Conservation (phyloP, 345 rosid species). For the Populus davidiana region DNA sequence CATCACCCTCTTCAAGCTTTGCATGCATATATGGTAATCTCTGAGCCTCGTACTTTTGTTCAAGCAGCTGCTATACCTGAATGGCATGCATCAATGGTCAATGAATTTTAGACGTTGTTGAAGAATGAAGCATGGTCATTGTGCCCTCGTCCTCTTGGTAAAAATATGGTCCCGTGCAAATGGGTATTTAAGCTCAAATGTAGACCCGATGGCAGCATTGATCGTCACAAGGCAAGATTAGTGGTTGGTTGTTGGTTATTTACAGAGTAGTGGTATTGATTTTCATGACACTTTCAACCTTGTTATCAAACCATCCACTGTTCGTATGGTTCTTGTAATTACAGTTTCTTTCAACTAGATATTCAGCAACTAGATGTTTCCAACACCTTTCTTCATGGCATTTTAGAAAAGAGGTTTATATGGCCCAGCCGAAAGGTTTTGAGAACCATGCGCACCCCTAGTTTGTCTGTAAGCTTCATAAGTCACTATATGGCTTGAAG, state of each 20-base stretch:
- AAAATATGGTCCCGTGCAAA: neutral
- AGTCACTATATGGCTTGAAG: neutral
- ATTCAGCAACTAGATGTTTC: neutral
- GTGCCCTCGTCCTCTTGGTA: neutral
- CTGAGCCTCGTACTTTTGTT: too few relatives aligned
- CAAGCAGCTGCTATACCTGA: neutral
- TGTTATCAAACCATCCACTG: neutral
- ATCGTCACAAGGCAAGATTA: too few relatives aligned
- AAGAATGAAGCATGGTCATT: neutral
- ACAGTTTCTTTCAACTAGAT: neutral
- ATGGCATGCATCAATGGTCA: rapidly evolving
- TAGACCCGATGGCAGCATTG: too few relatives aligned
- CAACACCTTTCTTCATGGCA: neutral
- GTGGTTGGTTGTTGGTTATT: too few relatives aligned
- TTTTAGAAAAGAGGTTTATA: too few relatives aligned
- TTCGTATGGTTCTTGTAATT: neutral
- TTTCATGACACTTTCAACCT: neutral
- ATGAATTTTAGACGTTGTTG: neutral
- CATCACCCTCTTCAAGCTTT: too few relatives aligned
- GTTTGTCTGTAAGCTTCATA: too few relatives aligned
- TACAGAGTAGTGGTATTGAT: neutral
- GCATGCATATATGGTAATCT: too few relatives aligned
- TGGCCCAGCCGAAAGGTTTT: neutral
- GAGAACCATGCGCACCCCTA: rapidly evolving
- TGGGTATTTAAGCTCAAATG: neutral